Percentiles rank a stretch among this genome's conserved stretches.
phyloP scores from a whole-genome alignment of 2,329 filamentous ascomycete species.

The Westerdykella ornata region DNA sequence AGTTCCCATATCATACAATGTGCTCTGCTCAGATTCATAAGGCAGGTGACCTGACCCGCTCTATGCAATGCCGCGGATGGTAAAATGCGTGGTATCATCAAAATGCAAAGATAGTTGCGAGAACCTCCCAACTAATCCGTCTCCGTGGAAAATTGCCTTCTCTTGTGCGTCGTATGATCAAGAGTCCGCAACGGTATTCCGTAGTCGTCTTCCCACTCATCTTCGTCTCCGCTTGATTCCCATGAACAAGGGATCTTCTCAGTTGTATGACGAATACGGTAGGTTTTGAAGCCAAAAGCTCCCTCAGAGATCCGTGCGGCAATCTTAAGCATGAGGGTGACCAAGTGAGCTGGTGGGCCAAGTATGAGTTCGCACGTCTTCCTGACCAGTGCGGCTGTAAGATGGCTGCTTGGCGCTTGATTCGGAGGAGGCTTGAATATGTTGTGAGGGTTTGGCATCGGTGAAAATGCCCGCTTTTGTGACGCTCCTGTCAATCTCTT shows the following conservation, averaged over 20 bases:
- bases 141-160: slow-evolving; percentile 21
- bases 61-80: no score
- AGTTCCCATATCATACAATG: no score
- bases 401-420: slow-evolving; percentile 32
- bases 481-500: slow-evolving; percentile 48
- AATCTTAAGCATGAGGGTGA: slow-evolving; percentile 73
- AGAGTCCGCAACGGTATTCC: slow-evolving; percentile 42
- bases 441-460: slow-evolving; percentile 61
- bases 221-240: slow-evolving; percentile 52
- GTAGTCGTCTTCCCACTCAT: slow-evolving; percentile 54
- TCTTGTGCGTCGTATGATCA: slow-evolving; percentile 16
- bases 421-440: slow-evolving; percentile 50
- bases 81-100: background rate
- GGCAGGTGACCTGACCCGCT: no score
- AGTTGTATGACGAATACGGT: slow-evolving; percentile 21
- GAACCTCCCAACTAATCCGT: slow-evolving; percentile 13
- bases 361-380: slow-evolving; percentile 73
- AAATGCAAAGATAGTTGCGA: background rate
- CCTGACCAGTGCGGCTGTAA: slow-evolving; percentile 57
- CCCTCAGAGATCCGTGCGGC: slow-evolving; percentile 63
- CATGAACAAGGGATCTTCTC: slow-evolving; percentile 46
- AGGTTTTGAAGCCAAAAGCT: slow-evolving; percentile 30
- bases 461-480: slow-evolving; percentile 55
- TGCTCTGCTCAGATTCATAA: no score
- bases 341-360: slow-evolving; percentile 70